Conservation (phyloP, 345 rosid genomes). For the Arabidopsis arenosa region DNA sequence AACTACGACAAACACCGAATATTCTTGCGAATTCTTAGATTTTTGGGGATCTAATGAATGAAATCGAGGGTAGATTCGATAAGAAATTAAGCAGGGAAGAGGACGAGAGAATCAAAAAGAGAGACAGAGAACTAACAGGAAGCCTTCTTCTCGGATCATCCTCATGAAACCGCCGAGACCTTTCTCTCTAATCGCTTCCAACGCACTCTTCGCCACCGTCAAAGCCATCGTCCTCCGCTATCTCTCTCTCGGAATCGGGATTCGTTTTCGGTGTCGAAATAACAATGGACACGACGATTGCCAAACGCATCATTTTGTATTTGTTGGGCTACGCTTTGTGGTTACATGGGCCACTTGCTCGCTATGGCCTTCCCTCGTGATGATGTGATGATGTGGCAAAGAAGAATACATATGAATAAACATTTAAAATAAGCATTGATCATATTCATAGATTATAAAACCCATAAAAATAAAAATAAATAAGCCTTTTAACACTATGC, state of each 20-base stretch:
- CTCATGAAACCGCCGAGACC: slow-evolving; percentile 71
- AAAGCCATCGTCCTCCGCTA: slow-evolving; percentile 65
- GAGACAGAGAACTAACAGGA: slow-evolving; percentile 50
- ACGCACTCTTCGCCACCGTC: slow-evolving; percentile 67
- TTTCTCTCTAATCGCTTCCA: slow-evolving; percentile 70
- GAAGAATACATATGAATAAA: too few species aligned
- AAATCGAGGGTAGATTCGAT: slow-evolving; percentile 28
- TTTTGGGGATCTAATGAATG: slow-evolving; percentile 26
- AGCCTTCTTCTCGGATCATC: slow-evolving; percentile 80
- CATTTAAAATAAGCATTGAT: too few species aligned
- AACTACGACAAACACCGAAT: neutral
- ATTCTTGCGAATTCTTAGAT: neutral
- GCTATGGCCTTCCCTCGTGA: too few species aligned
- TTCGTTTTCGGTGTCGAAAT: slow-evolving; percentile 29
- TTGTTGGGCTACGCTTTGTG: neutral
- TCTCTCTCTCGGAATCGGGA: slow-evolving; percentile 15
- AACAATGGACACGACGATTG: neutral
- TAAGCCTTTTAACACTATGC: slow-evolving; percentile 61
- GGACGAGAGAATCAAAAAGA: neutral
- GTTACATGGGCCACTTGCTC: neutral
- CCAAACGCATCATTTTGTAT: slow-evolving; percentile 26
- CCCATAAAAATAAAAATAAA: too few species aligned
- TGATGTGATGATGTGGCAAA: too few species aligned
- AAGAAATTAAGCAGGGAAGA: slow-evolving; percentile 4
- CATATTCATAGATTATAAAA: too few species aligned